Percentiles rank a stretch among this genome's conserved stretches.
Conservation (phyloP, 2,329 filamentous ascomycete species). For the Pseudovirgaria hyperparasitica region DNA sequence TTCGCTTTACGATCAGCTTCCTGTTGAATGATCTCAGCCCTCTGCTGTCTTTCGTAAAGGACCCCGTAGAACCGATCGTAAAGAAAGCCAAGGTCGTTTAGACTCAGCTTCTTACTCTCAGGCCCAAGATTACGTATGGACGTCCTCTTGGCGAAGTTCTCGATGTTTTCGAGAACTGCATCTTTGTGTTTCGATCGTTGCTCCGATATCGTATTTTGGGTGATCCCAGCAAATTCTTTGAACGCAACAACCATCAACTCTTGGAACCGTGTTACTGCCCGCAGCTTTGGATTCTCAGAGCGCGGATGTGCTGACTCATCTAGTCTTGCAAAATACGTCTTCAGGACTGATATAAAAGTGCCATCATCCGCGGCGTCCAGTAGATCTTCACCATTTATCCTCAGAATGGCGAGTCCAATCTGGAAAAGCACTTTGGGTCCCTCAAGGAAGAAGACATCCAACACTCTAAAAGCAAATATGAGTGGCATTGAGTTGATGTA, state of each 20-base stretch:
- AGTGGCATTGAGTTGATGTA: conserved; percentile 99
- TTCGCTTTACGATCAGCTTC: conserved; percentile 56
- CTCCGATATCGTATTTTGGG: conserved; percentile 82
- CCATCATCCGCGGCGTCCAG: conserved; percentile 89
- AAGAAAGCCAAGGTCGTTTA: conserved; percentile 75
- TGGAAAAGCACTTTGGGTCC: conserved; percentile 96
- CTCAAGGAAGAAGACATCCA: conserved; percentile 97
- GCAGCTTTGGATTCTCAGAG: conserved; percentile 87
- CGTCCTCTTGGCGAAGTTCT: conserved; percentile 92
- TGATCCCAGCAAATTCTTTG: conserved; percentile 94
- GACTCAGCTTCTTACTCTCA: conserved; percentile 80
- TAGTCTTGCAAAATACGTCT: conserved; percentile 82
- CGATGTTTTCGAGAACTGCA: conserved; percentile 86
- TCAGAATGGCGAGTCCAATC: conserved; percentile 87
- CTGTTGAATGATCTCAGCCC: conserved; percentile 57
- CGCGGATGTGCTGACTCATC: conserved; percentile 94
- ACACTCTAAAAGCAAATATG: conserved; percentile 88
- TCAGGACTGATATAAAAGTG: conserved; percentile 90
- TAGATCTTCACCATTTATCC: conserved; percentile 93
- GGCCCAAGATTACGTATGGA: conserved; percentile 91
- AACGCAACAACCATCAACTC: conserved; percentile 99
- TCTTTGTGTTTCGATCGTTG: conserved; percentile 87
- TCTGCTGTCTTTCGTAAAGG: conserved; percentile 81
- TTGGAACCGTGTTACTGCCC: conserved; percentile 90
- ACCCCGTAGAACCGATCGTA: conserved; percentile 93